A percentile compares a stretch with the other conserved stretches of the same genome.
These are phyloP conservation scores for Metschnikowia kunwiensis DNA, from an alignment of 805 yeast genomes.

Conservation along the genomic window DNA sequence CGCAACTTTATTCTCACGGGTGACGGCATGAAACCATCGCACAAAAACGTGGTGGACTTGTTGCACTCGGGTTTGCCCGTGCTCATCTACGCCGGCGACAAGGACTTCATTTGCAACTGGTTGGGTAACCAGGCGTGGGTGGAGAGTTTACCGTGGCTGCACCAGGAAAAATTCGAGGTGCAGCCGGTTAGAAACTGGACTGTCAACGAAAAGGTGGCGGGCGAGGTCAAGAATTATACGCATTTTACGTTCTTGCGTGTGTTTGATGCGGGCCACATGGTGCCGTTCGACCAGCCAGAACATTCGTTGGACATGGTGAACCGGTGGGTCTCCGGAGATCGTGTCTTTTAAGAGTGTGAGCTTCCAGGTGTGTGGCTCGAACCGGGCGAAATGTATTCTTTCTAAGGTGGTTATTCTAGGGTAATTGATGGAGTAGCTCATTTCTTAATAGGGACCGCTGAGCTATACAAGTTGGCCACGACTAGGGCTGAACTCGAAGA, in stretches of 20 bases:
- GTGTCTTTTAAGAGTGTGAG: constrained; percentile 10
- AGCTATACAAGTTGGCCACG: too few relatives aligned
- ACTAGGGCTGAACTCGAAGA: too few relatives aligned
- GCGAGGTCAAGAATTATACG: constrained; percentile 71
- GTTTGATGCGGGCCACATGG: constrained; percentile 94
- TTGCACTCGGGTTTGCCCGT: constrained; percentile 73
- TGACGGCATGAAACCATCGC: constrained; percentile 91
- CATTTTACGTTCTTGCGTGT: constrained; percentile 79
- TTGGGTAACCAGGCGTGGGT: constrained; percentile 87
- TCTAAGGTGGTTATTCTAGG: too few relatives aligned
- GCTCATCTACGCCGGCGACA: constrained; percentile 86
- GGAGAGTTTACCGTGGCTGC: constrained; percentile 33
- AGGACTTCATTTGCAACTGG: constrained; percentile 92
- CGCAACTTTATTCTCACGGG: constrained; percentile 80
- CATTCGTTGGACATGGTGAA: constrained; percentile 76
- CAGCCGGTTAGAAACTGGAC: constrained; percentile 43
- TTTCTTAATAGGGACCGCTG: too few relatives aligned
- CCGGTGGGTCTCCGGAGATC: constrained; percentile 78
- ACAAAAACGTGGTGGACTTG: constrained; percentile 58
- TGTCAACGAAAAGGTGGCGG: constrained; percentile 40
- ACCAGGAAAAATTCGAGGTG: constrained; percentile 38
- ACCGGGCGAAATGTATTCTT: too few relatives aligned
- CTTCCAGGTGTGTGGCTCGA: too few relatives aligned
- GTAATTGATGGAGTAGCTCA: too few relatives aligned
- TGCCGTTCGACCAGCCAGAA: constrained; percentile 87